Evolutionary conservation across 192 early-diverging fungal species (phyloP), one percentile per base, ranked within the genome.

Genomic region (Umbelopsis isabellina): DNA sequence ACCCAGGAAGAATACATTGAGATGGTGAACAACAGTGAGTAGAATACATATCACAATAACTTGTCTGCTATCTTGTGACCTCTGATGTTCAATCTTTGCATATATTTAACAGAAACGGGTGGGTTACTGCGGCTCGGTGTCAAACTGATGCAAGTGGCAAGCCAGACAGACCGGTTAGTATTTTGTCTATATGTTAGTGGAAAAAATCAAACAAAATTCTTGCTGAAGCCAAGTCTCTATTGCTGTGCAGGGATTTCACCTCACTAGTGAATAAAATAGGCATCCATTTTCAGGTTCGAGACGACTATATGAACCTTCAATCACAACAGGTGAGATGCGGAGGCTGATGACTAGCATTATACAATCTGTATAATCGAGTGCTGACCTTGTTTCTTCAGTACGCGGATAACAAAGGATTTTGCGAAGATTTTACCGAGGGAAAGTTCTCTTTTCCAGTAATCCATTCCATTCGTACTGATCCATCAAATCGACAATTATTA

Each of bases 391-490:
- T 51, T 21, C 65, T 46, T 27, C 73, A 94, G 87, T 99, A 97
- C 73, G 83, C 90, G 7, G 90, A 93, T 58, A 95, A 93, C 78
- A 99, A 99, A 79, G 98, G 98, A 25, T 99, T 92, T 76, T 97
- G 96, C 72, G 98, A 99, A 82, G 98, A 99, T 74, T 79, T 99
- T 49, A 97, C 95, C 0, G 98, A 99, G 83, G 98, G 98, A 76
- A 99, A 99, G 84, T 99, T 97, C 77, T 97, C 95, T 13, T 99
- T 93, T 79, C 93, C 94, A 16, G 88, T 98, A 69, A 92, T 96
- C 33, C 95, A 96, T 68, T 93, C 91, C 13, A 95, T 98, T 52
- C 83, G 86, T 8, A 58, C 77, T 6, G 79, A 87, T 50, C 78
- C 89, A 1, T 52, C 51, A 37, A 88, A 91, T 70, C 83, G 86